A percentile compares a stretch with the other conserved stretches of the same genome.
phyloP scores from a whole-genome alignment of 352 stramenopile species.

The Saprolegnia diclina region DNA sequence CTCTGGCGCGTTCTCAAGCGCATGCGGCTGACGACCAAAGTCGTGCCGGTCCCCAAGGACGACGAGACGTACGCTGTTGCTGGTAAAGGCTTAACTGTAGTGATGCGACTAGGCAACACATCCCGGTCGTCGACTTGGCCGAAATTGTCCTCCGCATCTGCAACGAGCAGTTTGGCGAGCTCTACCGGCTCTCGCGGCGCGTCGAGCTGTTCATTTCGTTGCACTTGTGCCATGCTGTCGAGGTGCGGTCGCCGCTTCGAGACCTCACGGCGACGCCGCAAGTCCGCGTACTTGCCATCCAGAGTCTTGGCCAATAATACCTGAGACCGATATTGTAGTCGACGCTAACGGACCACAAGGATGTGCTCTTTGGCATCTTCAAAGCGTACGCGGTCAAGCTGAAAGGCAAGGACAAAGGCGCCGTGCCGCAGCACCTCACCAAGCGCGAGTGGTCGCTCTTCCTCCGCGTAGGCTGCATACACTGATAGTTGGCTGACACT shows the following conservation, averaged over 20 bases:
- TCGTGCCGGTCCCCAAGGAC: slow-evolving; percentile 49
- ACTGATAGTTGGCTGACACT: background rate
- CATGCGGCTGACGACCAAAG: slow-evolving; percentile 45
- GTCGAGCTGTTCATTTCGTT: slow-evolving; percentile 54
- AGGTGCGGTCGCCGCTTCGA: slow-evolving; percentile 53
- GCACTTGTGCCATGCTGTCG: slow-evolving; percentile 44
- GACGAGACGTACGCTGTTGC: slow-evolving; percentile 37
- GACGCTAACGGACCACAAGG: slow-evolving; percentile 45
- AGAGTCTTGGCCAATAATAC: too few species aligned
- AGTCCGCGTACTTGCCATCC: slow-evolving; percentile 36
- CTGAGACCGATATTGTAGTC: too few species aligned
- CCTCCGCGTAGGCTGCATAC: slow-evolving; percentile 27
- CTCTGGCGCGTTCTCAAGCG: slow-evolving; percentile 68
- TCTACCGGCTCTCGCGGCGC: slow-evolving; percentile 45
- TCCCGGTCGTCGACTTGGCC: slow-evolving; percentile 52
- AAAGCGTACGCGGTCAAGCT: slow-evolving; percentile 68
- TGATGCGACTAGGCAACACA: slow-evolving; percentile 46
- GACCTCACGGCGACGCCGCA: slow-evolving; percentile 48
- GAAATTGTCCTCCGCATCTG: slow-evolving; percentile 64
- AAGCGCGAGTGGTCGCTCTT: slow-evolving; percentile 64
- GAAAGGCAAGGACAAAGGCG: slow-evolving; percentile 31
- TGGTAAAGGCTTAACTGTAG: background rate
- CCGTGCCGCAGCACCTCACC: background rate
- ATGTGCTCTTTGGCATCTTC: slow-evolving; percentile 61
- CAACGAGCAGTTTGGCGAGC: slow-evolving; percentile 66